Evolutionary conservation across 2,329 filamentous ascomycete species (phyloP).

Genomic region (Epichloe gansuensis): DNA sequence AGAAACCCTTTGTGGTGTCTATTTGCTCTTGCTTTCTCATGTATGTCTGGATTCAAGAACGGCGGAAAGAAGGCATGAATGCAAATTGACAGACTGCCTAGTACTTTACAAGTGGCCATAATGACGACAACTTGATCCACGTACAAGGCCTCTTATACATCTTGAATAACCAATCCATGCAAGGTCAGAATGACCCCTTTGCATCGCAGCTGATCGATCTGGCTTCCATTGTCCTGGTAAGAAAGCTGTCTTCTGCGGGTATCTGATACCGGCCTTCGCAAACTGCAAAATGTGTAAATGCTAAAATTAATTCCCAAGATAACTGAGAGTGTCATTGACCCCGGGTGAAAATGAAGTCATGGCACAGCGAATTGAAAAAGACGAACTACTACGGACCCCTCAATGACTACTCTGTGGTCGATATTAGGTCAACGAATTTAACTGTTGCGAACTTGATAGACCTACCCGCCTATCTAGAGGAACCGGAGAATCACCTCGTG

Average conservation of each 20-base stretch:
- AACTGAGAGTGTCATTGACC: slow-evolving; percentile 5
- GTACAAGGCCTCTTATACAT: slow-evolving; percentile 3
- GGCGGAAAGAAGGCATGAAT: neutral
- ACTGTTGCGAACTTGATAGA: slow-evolving; percentile 4
- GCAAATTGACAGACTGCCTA: neutral
- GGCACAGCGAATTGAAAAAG: slow-evolving; percentile 1
- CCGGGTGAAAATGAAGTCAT: neutral
- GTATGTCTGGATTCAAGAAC: neutral
- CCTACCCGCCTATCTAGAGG: slow-evolving; percentile 1
- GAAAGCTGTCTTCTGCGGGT: neutral
- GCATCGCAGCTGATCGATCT: slow-evolving; percentile 4
- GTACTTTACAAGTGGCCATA: slow-evolving; percentile 1
- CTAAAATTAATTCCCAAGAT: slow-evolving; percentile 3
- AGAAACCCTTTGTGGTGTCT: slow-evolving; percentile 26
- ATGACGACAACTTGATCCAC: slow-evolving; percentile 4
- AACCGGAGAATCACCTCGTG: slow-evolving; percentile 5
- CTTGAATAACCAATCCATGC: slow-evolving; percentile 1
- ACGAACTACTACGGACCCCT: slow-evolving; percentile 5
- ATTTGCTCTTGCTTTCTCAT: slow-evolving; percentile 22
- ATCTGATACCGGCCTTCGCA: neutral
- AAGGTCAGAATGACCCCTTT: neutral
- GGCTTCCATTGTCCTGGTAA: slow-evolving; percentile 2
- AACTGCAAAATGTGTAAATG: neutral
- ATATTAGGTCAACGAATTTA: slow-evolving; percentile 5
- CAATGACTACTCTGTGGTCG: slow-evolving; percentile 7